phyloP scores from a whole-genome alignment of 2,329 filamentous ascomycete genomes.

The Pestalotiopsis sp. region DNA sequence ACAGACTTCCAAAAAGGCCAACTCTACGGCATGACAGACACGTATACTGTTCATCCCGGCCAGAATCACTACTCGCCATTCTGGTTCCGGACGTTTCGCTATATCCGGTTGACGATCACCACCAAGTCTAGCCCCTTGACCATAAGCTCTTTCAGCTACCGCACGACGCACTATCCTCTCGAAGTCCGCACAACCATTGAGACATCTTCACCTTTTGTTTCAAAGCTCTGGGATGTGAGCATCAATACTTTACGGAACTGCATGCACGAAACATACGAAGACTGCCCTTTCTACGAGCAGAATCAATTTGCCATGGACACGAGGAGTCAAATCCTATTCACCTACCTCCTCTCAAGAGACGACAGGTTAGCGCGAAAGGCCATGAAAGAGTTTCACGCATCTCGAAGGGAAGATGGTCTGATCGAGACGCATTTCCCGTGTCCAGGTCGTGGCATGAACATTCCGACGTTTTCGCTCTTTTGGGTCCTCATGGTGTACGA shows the following conservation, averaged over 20 bases:
- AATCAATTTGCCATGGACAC: slow-evolving; percentile 32
- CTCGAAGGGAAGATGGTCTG: slow-evolving; percentile 28
- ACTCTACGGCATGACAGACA: slow-evolving; percentile 17
- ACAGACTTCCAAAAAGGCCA: slow-evolving; percentile 14
- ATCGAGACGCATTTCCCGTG: slow-evolving; percentile 33
- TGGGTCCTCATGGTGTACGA: slow-evolving; percentile 34
- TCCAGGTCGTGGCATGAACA: slow-evolving; percentile 23
- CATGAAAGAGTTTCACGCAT: slow-evolving; percentile 33
- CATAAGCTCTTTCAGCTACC: slow-evolving; percentile 12
- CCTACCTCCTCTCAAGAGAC: slow-evolving; percentile 34
- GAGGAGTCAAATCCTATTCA: slow-evolving; percentile 30
- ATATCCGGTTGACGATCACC: slow-evolving; percentile 15
- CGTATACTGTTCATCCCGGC: slow-evolving; percentile 7
- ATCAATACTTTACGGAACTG: slow-evolving; percentile 36
- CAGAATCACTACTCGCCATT: slow-evolving; percentile 18
- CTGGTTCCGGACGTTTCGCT: slow-evolving; percentile 21
- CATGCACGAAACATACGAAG: slow-evolving; percentile 37
- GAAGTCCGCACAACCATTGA: slow-evolving; percentile 3
- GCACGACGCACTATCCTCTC: slow-evolving; percentile 14
- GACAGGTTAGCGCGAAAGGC: slow-evolving; percentile 34
- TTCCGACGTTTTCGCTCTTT: slow-evolving; percentile 36
- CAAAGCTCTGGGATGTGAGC: slow-evolving; percentile 32
- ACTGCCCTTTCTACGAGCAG: slow-evolving; percentile 39
- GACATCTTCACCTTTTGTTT: slow-evolving; percentile 6
- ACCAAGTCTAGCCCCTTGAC: slow-evolving; percentile 11